Conservation (phyloP, 371 early-diverging fungal species). For the Umbelopsis sp. region DNA sequence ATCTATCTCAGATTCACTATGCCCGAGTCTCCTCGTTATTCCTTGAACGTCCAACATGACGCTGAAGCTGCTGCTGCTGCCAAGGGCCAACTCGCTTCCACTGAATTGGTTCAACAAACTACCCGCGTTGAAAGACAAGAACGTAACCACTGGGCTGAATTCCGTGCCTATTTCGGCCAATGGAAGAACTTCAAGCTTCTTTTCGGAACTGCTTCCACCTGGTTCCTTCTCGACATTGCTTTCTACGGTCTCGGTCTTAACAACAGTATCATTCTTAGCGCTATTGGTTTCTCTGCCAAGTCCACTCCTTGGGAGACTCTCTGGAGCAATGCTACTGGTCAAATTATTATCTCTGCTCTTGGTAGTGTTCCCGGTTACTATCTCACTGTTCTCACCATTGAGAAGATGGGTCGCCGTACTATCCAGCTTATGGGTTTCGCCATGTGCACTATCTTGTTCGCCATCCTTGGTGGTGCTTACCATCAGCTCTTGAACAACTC, state of each 20-base stretch:
- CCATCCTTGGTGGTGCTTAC: constrained; percentile 76
- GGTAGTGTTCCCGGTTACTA: constrained; percentile 93
- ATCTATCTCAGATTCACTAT: constrained; percentile 92
- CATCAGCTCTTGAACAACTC: constrained; percentile 55
- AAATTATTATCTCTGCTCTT: constrained; percentile 79
- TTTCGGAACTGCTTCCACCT: constrained; percentile 76
- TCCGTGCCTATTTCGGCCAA: constrained; percentile 75
- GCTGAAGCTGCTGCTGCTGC: constrained; percentile 66
- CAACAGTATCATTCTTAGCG: constrained; percentile 69
- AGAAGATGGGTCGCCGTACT: constrained; percentile 77
- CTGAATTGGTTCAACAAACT: constrained; percentile 39
- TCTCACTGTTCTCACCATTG: constrained; percentile 78
- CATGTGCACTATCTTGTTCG: constrained; percentile 72
- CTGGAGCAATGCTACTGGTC: constrained; percentile 72
- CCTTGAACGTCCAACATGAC: constrained; percentile 76
- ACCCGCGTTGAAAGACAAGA: constrained; percentile 46
- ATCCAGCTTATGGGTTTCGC: constrained; percentile 84
- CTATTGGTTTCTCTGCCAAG: constrained; percentile 68
- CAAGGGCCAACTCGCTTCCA: constrained; percentile 45
- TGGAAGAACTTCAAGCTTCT: constrained; percentile 80
- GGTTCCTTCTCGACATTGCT: constrained; percentile 89
- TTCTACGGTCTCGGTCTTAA: constrained; percentile 90
- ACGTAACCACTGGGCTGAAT: constrained; percentile 62
- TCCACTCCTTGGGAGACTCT: constrained; percentile 57
- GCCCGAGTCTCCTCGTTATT: constrained; percentile 91